phyloP scores from a whole-genome alignment of 1,284 basidiomycete species.

The Rhodotorula sp. region DNA sequence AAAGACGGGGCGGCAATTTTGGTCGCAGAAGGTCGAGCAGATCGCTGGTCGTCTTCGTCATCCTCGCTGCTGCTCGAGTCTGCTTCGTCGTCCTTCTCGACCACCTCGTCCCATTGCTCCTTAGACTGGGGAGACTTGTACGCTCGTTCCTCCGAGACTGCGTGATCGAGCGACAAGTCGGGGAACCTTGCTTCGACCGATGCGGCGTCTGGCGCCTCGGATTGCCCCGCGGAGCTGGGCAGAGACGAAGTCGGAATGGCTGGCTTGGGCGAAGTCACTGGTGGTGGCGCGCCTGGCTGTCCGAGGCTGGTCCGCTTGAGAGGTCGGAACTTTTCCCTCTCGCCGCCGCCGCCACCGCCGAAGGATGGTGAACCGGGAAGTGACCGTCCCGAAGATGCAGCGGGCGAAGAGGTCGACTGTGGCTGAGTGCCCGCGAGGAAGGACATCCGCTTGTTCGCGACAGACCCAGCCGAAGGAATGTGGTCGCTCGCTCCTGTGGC shows the following conservation, averaged over 20 bases:
- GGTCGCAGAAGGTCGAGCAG: neutral
- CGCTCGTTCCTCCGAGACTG: neutral
- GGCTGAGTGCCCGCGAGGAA: conserved; percentile 6
- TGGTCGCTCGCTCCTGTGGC: neutral
- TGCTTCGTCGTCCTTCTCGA: conserved; percentile 31
- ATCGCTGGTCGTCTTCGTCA: conserved; percentile 2
- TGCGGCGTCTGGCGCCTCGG: neutral
- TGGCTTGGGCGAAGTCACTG: neutral
- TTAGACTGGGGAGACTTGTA: neutral
- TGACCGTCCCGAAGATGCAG: neutral
- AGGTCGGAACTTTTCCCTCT: conserved; percentile 38
- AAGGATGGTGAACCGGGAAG: neutral
- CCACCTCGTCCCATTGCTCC: conserved; percentile 28
- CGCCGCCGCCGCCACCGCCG: neutral
- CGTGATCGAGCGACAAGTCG: conserved; percentile 8
- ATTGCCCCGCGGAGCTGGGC: neutral
- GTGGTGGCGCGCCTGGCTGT: neutral
- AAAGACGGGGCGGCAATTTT: conserved; percentile 1
- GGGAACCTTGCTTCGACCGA: conserved; percentile 24
- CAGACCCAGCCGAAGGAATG: neutral
- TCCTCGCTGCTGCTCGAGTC: conserved; percentile 41
- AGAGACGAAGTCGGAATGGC: neutral
- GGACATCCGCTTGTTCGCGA: conserved; percentile 19
- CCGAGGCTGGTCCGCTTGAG: conserved; percentile 9
- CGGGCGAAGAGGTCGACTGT: neutral